Evolutionary conservation across 2,329 filamentous ascomycete species (phyloP).

Genomic region (Sphaceloma murrayae): DNA sequence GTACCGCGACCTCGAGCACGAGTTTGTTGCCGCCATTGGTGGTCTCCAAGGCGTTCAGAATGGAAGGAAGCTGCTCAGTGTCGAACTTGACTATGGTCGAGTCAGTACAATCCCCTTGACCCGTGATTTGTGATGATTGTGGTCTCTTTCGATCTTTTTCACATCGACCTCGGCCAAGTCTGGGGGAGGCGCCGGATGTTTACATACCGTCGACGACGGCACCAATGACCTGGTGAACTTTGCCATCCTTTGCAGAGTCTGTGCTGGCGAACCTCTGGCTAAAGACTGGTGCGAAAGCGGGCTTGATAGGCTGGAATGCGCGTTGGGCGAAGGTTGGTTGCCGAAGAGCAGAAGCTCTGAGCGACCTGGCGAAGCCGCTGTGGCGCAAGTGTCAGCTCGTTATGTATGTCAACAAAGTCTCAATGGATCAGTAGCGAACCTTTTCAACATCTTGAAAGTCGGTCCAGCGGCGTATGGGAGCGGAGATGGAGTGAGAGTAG

Average conservation of each 20-base stretch:
- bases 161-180: slow-evolving; percentile 7
- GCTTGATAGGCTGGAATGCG: slow-evolving; percentile 48
- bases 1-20: slow-evolving; percentile 91
- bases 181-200: slow-evolving; percentile 8
- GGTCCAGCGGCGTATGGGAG: slow-evolving; percentile 9
- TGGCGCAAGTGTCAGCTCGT: slow-evolving; percentile 32
- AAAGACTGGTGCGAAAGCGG: slow-evolving; percentile 49
- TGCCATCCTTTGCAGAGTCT: slow-evolving; percentile 49
- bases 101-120: no score
- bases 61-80: slow-evolving; percentile 80
- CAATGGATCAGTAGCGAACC: slow-evolving; percentile 45
- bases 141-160: slow-evolving; percentile 8
- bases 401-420: slow-evolving; percentile 2
- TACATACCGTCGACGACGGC: slow-evolving; percentile 92
- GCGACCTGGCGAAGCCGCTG: slow-evolving; percentile 58
- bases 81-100: slow-evolving; percentile 83
- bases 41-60: slow-evolving; percentile 94
- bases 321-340: slow-evolving; percentile 43
- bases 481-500: slow-evolving; percentile 16
- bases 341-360: slow-evolving; percentile 51
- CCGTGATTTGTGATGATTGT: no score
- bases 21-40: slow-evolving; percentile 89
- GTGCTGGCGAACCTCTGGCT: slow-evolving; percentile 54
- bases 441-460: slow-evolving; percentile 66
- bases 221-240: slow-evolving; percentile 81